Evolutionary conservation across 2,329 filamentous ascomycete genomes (phyloP).

Genomic region (Apiospora kogelbergensis): DNA sequence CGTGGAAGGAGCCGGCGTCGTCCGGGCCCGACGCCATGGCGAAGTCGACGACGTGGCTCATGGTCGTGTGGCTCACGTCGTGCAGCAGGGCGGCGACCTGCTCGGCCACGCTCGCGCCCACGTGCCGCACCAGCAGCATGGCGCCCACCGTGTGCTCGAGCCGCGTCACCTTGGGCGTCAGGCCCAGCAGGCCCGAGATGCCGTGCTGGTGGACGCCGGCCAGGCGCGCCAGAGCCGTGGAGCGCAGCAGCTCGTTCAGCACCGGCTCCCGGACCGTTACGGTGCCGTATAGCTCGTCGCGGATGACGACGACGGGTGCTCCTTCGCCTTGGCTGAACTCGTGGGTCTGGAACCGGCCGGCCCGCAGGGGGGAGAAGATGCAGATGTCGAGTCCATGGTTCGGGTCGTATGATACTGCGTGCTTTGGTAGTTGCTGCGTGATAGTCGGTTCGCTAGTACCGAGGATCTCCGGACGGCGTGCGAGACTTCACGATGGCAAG

Average conservation of each 20-base stretch:
- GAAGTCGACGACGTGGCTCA: conserved; percentile 40
- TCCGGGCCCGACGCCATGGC: conserved; percentile 36
- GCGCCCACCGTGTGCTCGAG: conserved; percentile 41
- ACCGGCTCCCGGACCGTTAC: conserved; percentile 34
- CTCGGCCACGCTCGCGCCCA: conserved; percentile 34
- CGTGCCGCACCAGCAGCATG: conserved; percentile 36
- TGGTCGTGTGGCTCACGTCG: conserved; percentile 38
- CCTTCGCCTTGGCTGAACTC: conserved; percentile 15
- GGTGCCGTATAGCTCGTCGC: conserved; percentile 35
- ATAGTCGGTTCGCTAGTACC: background rate
- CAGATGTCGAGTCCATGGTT: background rate
- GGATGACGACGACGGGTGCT: conserved; percentile 24
- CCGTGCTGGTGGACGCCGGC: conserved; percentile 37
- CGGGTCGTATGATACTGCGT: background rate
- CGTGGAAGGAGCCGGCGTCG: conserved; percentile 34
- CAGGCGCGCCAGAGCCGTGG: conserved; percentile 32
- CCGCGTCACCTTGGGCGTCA: conserved; percentile 35
- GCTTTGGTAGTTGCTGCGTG: background rate
- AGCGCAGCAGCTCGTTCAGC: conserved; percentile 35
- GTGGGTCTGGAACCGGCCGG: conserved; percentile 23
- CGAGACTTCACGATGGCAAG: background rate
- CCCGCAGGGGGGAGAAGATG: conserved; percentile 12
- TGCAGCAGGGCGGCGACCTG: conserved; percentile 39
- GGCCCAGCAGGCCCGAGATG: conserved; percentile 34
- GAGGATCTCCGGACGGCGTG: background rate